Conservation (phyloP, 2,329 filamentous ascomycete species). For the Monosporascus ibericus region DNA sequence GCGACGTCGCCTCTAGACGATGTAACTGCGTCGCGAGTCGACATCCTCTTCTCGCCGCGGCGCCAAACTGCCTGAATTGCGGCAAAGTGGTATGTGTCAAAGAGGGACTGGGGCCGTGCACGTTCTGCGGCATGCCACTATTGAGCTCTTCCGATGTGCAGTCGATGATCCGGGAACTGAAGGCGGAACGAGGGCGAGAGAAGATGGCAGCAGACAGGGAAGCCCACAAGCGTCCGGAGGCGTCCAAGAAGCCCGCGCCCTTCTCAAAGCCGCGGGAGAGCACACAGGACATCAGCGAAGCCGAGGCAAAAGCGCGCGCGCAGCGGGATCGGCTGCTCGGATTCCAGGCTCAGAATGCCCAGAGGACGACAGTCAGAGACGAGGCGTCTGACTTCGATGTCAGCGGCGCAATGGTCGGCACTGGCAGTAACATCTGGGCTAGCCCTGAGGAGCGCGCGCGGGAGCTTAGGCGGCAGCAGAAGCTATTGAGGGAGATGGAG, state of each 20-base stretch:
- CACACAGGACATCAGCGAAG: constrained; percentile 40
- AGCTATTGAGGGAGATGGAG: constrained; percentile 75
- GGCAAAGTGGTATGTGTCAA: constrained; percentile 95
- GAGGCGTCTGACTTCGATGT: constrained; percentile 66
- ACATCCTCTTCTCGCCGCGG: constrained; percentile 83
- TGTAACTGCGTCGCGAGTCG: constrained; percentile 86
- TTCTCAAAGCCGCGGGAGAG: constrained; percentile 45
- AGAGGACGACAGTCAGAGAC: constrained; percentile 77
- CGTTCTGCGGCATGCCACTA: constrained; percentile 74
- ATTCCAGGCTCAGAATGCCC: constrained; percentile 82
- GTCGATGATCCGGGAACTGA: constrained; percentile 76
- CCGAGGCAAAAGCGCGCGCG: constrained; percentile 62
- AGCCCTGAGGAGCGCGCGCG: constrained; percentile 74
- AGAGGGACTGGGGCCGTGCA: constrained; percentile 90
- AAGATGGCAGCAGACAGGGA: constrained; percentile 77
- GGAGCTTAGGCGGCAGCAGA: constrained; percentile 81
- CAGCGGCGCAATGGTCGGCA: constrained; percentile 35
- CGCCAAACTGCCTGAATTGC: constrained; percentile 86
- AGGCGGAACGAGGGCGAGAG: constrained; percentile 80
- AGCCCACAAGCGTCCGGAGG: constrained; percentile 59
- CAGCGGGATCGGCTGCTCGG: constrained; percentile 75
- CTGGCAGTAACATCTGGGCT: constrained; percentile 69
- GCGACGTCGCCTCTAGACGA: constrained; percentile 52
- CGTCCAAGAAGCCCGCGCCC: constrained; percentile 53
- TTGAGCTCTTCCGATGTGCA: constrained; percentile 70